Base-by-base conservation (phyloP, 2,329 filamentous ascomycete genomes). In the Dactylonectria macrodidyma region DNA sequence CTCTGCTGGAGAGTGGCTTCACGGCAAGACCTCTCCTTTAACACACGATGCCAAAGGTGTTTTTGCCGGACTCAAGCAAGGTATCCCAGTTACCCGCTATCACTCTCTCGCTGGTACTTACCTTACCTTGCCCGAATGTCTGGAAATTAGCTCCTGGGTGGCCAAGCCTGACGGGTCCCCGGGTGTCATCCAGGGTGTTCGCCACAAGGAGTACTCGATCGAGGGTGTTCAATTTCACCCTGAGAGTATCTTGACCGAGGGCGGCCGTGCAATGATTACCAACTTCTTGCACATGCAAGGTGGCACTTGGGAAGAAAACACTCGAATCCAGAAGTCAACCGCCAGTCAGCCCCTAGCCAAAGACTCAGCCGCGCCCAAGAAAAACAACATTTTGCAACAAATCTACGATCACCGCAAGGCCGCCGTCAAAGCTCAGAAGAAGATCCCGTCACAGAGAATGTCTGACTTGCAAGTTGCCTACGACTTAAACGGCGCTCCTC, bases 191-290 rank as follows among this genome's bases (percentile, higher is more conserved):
- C 98, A 98, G 92, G 96, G 96, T 54, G 93, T 99, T 52, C 91
- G 96, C 52, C 96, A 99, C 85, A 97, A 95, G 84, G 89, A 96
- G 77, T 93, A 92, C 76, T 89, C 93, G 2, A 87, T 98, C n/a
- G 96, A 99, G 81, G 96, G 95, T 47, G 96, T 99, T 16, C 96
- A 99, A 78, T 99, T 98, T 76, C 96, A 99, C 75, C 96, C 96
- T 0, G 96, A 99, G 82, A 98, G 95, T 79, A 99, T 99, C 65
- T 84, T 99, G 59, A 98, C 95, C 0, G 94, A 93, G 52, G 90
- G 96, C 66, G 96, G 97, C 3, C 91, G 95, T 41, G 83, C 88
- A 41, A 98, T 99, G 93, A 89, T 99, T 78, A 91, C 90, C 78
- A 99, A 98, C 81, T 99, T 99, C 80, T 83, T 99, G 67, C 88